These are phyloP conservation scores for Saccharomycopsis lassenensis DNA, from an alignment of 805 yeast genomes.

Conservation along the genomic window DNA sequence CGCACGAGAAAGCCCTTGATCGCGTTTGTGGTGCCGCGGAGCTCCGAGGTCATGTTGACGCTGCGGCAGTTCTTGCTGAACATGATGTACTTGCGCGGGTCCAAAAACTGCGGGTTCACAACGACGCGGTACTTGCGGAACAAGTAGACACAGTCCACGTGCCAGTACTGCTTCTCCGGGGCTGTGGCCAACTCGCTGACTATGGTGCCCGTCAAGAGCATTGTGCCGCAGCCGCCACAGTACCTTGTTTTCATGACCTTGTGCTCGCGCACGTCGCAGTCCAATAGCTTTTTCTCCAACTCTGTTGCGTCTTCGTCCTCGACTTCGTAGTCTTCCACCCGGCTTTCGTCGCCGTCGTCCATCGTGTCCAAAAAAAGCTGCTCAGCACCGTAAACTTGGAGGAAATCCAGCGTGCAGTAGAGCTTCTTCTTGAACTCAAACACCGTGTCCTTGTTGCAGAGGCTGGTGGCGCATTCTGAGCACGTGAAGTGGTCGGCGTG, in stretches of 20 bases:
- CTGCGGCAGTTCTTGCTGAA: constrained; percentile 11
- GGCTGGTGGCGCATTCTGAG: constrained; percentile 2
- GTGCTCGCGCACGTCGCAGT: neutral
- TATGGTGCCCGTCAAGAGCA: constrained; percentile 13
- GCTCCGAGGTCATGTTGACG: constrained; percentile 14
- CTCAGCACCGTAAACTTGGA: constrained; percentile 8
- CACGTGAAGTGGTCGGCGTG: constrained; percentile 16
- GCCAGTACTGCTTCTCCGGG: constrained; percentile 11
- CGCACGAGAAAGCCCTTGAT: constrained; percentile 5
- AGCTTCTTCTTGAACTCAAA: constrained; percentile 10
- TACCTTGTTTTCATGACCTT: constrained; percentile 5
- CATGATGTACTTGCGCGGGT: constrained; percentile 14
- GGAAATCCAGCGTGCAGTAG: constrained; percentile 12
- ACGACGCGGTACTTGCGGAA: constrained; percentile 10
- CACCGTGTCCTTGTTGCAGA: constrained; percentile 5
- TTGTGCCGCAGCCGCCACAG: constrained; percentile 15
- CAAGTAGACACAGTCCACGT: constrained; percentile 11
- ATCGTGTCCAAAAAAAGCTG: constrained; percentile 2
- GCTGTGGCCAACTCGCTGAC: constrained; percentile 6
- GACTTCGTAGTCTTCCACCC: neutral
- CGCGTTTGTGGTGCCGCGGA: constrained; percentile 4
- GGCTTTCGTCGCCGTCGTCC: neutral
- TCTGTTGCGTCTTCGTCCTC: neutral
- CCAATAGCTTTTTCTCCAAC: constrained; percentile 1
- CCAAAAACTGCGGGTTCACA: constrained; percentile 14